These are phyloP conservation scores for Nicotiana sylvestris DNA, from an alignment of 257 asterid genomes.

Conservation along the genomic window DNA sequence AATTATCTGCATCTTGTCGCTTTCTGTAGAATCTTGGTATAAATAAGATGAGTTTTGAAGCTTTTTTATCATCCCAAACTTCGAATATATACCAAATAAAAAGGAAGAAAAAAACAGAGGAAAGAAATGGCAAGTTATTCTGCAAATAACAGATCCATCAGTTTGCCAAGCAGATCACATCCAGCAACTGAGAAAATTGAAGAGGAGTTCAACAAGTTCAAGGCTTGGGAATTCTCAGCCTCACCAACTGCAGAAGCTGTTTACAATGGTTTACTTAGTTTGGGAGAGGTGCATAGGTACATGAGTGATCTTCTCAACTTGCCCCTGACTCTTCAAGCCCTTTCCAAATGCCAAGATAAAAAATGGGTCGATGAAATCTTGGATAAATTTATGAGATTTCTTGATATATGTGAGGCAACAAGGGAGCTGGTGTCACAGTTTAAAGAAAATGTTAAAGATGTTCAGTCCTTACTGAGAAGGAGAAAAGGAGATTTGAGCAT, in stretches of 20 bases:
- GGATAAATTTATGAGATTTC: conserved; percentile 15
- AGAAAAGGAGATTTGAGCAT: conserved; percentile 9
- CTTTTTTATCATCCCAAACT: background rate
- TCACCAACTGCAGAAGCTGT: conserved; percentile 5
- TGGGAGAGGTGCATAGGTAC: conserved; percentile 10
- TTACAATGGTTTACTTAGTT: conserved; percentile 8
- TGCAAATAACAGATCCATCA: conserved; percentile 26
- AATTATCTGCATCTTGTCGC: conserved; percentile 14
- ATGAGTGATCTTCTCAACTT: conserved; percentile 9
- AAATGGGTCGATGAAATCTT: conserved; percentile 16
- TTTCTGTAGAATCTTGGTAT: background rate
- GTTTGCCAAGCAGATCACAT: conserved; percentile 34
- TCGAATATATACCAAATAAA: background rate
- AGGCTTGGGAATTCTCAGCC: conserved; percentile 13
- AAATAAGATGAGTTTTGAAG: background rate
- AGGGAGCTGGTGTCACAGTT: conserved; percentile 9
- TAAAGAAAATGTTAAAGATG: conserved; percentile 9
- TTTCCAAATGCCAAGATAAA: conserved; percentile 9
- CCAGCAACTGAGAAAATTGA: conserved; percentile 26
- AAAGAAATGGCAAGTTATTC: conserved; percentile 22
- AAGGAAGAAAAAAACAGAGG: background rate
- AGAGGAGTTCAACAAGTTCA: conserved; percentile 25
- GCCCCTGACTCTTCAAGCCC: conserved; percentile 15
- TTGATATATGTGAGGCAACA: conserved; percentile 14
- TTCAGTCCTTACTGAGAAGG: conserved; percentile 1